Evolutionary conservation across 345 rosid species (phyloP).

Genomic region (Eucalyptus caleyi): DNA sequence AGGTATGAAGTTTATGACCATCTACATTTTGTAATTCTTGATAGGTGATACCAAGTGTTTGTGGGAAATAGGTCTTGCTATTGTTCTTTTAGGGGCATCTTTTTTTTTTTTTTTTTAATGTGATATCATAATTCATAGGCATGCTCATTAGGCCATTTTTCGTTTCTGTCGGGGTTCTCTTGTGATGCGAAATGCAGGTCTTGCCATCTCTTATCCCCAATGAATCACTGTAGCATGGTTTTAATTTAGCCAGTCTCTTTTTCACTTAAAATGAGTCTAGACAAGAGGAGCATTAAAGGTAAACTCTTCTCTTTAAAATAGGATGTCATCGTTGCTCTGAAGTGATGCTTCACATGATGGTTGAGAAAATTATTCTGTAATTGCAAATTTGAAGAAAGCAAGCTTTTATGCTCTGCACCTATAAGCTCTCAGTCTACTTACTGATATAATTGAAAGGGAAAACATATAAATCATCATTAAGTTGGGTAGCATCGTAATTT

Average conservation of each 20-base stretch:
- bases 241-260: background rate
- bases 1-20: conserved; percentile 40
- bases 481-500: background rate
- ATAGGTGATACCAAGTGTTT: background rate
- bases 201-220: background rate
- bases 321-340: background rate
- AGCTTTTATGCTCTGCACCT: background rate
- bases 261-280: background rate
- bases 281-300: background rate
- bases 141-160: background rate
- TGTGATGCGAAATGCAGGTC: background rate
- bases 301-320: background rate
- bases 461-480: background rate
- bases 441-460: background rate
- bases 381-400: background rate
- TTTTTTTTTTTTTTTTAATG: background rate
- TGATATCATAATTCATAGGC: background rate
- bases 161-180: background rate
- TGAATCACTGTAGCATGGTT: background rate
- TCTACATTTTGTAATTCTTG: background rate
- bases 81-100: background rate
- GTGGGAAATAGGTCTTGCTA: background rate
- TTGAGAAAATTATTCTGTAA: background rate
- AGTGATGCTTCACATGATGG: background rate
- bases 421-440: background rate